These are phyloP conservation scores for Vaccinium myrtillus DNA, from an alignment of 148 eudicot genomes.

Conservation along the genomic window DNA sequence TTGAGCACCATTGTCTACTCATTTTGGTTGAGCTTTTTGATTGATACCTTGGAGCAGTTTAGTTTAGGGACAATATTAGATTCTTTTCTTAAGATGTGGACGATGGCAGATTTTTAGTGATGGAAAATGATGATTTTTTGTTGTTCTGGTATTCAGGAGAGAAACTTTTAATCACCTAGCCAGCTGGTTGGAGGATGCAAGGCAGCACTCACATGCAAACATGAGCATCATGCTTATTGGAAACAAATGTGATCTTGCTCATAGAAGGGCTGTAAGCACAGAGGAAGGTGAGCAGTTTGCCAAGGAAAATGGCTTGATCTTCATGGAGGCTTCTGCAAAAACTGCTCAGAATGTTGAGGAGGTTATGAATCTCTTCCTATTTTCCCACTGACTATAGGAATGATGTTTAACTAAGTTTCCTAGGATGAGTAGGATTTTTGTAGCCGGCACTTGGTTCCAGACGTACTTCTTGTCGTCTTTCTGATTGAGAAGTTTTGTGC, in stretches of 20 bases:
- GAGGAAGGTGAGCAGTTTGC: constrained; percentile 69
- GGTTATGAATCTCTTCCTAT: constrained; percentile 24
- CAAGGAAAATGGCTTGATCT: constrained; percentile 52
- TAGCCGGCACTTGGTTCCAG: neutral
- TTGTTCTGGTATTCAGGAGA: constrained; percentile 34
- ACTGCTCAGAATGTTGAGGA: constrained; percentile 61
- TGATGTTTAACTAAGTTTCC: neutral
- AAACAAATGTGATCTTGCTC: constrained; percentile 53
- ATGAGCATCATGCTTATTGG: constrained; percentile 60
- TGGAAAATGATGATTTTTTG: neutral
- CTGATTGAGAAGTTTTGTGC: constrained; percentile 11
- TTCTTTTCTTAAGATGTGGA: neutral
- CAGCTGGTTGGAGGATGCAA: constrained; percentile 65
- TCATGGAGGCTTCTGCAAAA: constrained; percentile 58
- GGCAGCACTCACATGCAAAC: constrained; percentile 56
- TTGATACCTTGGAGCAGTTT: neutral
- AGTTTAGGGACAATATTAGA: neutral
- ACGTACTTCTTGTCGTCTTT: neutral
- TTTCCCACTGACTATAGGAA: neutral
- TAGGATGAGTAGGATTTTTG: neutral
- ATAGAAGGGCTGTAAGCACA: constrained; percentile 53
- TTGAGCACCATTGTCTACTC: neutral
- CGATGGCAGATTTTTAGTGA: neutral
- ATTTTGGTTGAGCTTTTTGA: neutral
- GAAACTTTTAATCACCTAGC: constrained; percentile 61